These are phyloP conservation scores for Beauveria pseudobassiana DNA, from an alignment of 2,329 filamentous ascomycete species.

Conservation along the genomic window DNA sequence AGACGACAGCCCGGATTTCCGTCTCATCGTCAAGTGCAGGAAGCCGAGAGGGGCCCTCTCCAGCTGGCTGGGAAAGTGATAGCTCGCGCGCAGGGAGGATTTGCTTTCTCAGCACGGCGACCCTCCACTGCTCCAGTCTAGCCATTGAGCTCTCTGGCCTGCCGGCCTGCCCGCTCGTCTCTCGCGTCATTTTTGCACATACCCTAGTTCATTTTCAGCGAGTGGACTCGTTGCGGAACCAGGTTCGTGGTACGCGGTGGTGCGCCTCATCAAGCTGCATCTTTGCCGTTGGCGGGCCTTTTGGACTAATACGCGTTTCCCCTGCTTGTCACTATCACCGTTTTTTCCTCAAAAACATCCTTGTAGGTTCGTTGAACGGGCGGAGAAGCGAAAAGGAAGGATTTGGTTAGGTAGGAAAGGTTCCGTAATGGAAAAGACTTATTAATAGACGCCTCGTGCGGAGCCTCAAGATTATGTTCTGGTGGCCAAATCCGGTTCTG, in stretches of 20 bases:
- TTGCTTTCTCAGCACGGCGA: conserved; percentile 14
- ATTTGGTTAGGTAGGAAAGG: neutral
- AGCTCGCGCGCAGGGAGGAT: conserved; percentile 16
- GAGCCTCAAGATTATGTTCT: neutral
- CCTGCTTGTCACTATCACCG: neutral
- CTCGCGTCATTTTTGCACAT: conserved; percentile 12
- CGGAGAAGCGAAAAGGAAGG: neutral
- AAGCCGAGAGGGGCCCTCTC: neutral
- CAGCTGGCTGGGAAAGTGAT: conserved; percentile 16
- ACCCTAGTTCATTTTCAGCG: neutral
- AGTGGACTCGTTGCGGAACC: conserved; percentile 9
- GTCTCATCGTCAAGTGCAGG: conserved; percentile 1
- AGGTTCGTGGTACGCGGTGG: conserved; percentile 8
- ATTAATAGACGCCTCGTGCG: conserved; percentile 4
- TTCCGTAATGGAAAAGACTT: neutral
- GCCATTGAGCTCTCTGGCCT: neutral
- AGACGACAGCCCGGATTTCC: neutral
- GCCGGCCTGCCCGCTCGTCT: neutral
- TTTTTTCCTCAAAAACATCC: neutral
- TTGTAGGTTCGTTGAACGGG: neutral
- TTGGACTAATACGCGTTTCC: neutral
- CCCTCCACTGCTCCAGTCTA: neutral
- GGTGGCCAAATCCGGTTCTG: neutral
- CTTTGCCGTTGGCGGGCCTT: neutral
- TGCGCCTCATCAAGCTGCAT: conserved; percentile 1